Conservation (phyloP, 139 green algal species). For the Pseudopediastrum boryanum region DNA sequence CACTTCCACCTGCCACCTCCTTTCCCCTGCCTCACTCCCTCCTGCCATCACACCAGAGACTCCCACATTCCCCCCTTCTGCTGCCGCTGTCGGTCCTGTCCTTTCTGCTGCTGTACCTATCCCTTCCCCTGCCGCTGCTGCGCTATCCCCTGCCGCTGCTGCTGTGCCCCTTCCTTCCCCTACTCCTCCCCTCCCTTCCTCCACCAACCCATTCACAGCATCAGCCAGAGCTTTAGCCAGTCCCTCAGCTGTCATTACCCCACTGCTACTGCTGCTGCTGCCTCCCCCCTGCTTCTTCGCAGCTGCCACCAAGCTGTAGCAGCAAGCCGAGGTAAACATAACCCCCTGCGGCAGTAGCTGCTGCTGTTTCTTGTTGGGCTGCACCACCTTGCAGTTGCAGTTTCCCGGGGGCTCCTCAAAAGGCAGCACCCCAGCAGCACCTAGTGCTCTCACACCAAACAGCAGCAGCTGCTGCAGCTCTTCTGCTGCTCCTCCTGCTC, state of each 20-base stretch:
- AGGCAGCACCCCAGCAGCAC: too few species aligned
- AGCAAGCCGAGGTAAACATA: too few species aligned
- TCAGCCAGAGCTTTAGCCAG: background rate
- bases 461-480: too few species aligned
- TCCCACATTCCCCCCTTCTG: background rate
- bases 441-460: too few species aligned
- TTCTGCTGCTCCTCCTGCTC: too few species aligned
- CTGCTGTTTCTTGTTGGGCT: too few species aligned
- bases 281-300: background rate
- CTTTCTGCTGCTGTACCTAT: background rate
- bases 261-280: constrained; percentile 20
- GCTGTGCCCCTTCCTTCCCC: background rate
- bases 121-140: background rate
- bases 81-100: too few species aligned
- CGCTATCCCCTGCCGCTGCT: too few species aligned
- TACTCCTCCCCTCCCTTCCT: background rate
- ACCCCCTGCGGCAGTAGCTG: too few species aligned
- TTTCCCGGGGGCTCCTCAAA: too few species aligned
- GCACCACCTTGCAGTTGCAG: too few species aligned
- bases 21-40: constrained; percentile 1
- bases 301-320: too few species aligned
- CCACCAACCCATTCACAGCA: background rate
- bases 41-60: background rate
- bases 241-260: background rate
- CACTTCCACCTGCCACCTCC: background rate